Evolutionary conservation across 495 filamentous ascomycete species (phyloP).

Genomic region (Letharia columbiana): DNA sequence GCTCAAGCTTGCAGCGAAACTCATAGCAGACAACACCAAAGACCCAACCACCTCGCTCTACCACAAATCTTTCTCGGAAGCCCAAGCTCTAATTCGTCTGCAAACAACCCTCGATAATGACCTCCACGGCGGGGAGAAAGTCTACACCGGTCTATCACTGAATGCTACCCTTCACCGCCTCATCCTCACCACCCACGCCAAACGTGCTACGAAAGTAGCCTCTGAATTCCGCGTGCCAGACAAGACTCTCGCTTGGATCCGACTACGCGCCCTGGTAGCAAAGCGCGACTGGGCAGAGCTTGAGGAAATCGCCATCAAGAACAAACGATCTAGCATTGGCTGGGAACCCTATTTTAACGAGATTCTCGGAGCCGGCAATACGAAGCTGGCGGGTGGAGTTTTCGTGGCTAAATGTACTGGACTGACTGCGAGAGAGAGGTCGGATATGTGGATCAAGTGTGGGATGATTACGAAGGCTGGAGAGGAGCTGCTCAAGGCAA

Average conservation of each 20-base stretch:
- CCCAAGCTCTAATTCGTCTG: constrained; percentile 65
- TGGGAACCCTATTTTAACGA: constrained; percentile 98
- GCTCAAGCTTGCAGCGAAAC: constrained; percentile 69
- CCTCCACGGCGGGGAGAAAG: constrained; percentile 49
- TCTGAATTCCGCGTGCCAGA: constrained; percentile 89
- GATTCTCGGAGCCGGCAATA: constrained; percentile 79
- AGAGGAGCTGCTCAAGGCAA: constrained; percentile 79
- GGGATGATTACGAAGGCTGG: constrained; percentile 83
- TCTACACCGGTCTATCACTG: constrained; percentile 70
- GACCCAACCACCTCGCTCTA: constrained; percentile 60
- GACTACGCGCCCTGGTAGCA: constrained; percentile 78
- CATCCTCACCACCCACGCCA: constrained; percentile 62
- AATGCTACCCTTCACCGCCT: constrained; percentile 88
- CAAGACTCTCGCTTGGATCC: constrained; percentile 82
- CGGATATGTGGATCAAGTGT: constrained; percentile 96
- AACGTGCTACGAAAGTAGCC: constrained; percentile 75
- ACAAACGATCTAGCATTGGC: constrained; percentile 79
- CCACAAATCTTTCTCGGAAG: constrained; percentile 67
- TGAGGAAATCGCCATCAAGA: constrained; percentile 56
- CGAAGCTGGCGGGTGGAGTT: constrained; percentile 60
- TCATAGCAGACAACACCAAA: constrained; percentile 68
- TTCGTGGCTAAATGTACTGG: constrained; percentile 84
- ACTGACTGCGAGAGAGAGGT: constrained; percentile 52
- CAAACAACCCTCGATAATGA: constrained; percentile 83
- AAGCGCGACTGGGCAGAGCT: constrained; percentile 87